Evolutionary conservation across 257 asterid genomes (phyloP).

Genomic region (Scutellaria barbata): DNA sequence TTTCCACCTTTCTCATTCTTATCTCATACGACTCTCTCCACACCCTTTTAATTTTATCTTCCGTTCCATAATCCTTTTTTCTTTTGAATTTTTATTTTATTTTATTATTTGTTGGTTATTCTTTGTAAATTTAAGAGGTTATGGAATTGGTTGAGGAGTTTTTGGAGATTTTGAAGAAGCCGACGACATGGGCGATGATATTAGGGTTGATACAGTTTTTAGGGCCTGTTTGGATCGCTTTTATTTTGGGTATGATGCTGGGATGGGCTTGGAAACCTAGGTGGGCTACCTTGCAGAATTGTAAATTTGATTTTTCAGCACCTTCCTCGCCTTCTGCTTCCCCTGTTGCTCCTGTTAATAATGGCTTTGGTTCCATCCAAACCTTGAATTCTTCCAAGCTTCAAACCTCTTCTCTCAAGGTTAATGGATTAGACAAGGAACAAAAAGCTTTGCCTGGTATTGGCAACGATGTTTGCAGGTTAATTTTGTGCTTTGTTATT

Average conservation of each 20-base stretch:
- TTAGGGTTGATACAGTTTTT: constrained; percentile 63
- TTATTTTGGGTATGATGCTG: constrained; percentile 63
- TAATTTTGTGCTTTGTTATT: constrained; percentile 5
- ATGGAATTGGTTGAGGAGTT: constrained; percentile 60
- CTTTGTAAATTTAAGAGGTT: constrained; percentile 16
- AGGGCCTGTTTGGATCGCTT: constrained; percentile 80
- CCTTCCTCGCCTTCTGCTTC: constrained; percentile 60
- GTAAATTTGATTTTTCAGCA: constrained; percentile 61
- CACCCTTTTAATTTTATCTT: constrained; percentile 19
- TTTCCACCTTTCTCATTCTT: constrained; percentile 53
- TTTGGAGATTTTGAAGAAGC: constrained; percentile 61
- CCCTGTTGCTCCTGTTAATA: constrained; percentile 27
- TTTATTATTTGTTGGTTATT: constrained; percentile 12
- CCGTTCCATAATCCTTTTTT: not conserved
- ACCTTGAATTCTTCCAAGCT: constrained; percentile 31
- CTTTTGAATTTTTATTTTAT: not conserved
- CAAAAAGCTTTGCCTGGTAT: constrained; percentile 22
- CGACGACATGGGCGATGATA: constrained; percentile 55
- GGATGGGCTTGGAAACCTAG: constrained; percentile 98
- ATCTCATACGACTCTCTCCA: constrained; percentile 35
- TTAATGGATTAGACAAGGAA: constrained; percentile 42
- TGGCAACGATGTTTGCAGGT: constrained; percentile 49
- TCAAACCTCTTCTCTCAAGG: constrained; percentile 34
- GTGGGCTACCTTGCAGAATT: constrained; percentile 65
- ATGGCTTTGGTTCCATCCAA: constrained; percentile 32